These are phyloP conservation scores for Umbelopsis vinacea DNA, from an alignment of 192 early-diverging fungal species.

Conservation along the genomic window DNA sequence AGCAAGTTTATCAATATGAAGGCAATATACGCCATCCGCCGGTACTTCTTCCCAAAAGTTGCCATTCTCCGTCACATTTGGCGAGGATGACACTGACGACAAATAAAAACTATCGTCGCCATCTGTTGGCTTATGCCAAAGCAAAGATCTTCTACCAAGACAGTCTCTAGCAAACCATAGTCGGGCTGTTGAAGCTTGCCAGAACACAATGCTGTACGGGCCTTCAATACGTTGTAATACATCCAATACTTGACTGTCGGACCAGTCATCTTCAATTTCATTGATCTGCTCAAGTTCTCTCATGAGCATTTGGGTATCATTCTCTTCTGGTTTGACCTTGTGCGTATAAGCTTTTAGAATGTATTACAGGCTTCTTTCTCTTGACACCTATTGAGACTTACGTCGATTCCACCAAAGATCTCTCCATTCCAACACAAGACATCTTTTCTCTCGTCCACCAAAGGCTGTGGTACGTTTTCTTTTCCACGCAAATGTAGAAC, in stretches of 20 bases:
- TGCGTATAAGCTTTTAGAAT: neutral
- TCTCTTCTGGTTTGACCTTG: slow-evolving; percentile 41
- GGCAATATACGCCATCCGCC: slow-evolving; percentile 75
- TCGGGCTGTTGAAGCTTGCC: slow-evolving; percentile 43
- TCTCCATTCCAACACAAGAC: slow-evolving; percentile 90
- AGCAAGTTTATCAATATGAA: slow-evolving; percentile 51
- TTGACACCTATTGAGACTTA: slow-evolving; percentile 28
- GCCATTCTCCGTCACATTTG: neutral
- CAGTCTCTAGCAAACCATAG: slow-evolving; percentile 89
- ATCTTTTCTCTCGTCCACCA: slow-evolving; percentile 50
- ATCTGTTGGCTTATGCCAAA: slow-evolving; percentile 57
- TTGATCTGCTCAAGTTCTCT: slow-evolving; percentile 47
- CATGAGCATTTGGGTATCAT: slow-evolving; percentile 59
- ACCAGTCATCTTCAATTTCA: slow-evolving; percentile 32
- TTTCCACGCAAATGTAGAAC: slow-evolving; percentile 77
- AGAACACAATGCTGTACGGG: slow-evolving; percentile 83
- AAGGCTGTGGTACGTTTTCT: slow-evolving; percentile 59
- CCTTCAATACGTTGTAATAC: slow-evolving; percentile 68
- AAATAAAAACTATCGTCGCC: slow-evolving; percentile 40
- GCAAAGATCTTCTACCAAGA: slow-evolving; percentile 81
- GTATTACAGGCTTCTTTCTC: too few relatives aligned
- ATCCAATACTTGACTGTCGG: slow-evolving; percentile 40
- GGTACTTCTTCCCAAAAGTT: slow-evolving; percentile 74
- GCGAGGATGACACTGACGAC: slow-evolving; percentile 37
- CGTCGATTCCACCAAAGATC: slow-evolving; percentile 77